Evolutionary conservation across 139 green algal genomes (phyloP).

Genomic region (Ostreobium quekettii): DNA sequence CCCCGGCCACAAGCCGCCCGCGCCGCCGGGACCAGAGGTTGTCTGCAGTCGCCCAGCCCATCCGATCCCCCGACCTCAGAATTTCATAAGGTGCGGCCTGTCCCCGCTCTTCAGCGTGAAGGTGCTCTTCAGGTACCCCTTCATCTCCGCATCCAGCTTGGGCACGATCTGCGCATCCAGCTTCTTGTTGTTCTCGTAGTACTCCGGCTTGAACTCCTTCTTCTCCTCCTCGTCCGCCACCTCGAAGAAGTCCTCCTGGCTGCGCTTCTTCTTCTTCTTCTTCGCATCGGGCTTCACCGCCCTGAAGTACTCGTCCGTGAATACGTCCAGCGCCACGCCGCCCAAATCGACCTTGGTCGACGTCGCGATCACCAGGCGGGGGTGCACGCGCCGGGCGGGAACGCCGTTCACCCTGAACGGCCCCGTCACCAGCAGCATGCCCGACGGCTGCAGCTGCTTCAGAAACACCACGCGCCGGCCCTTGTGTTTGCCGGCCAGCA

Average conservation of each 20-base stretch:
- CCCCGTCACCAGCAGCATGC: constrained; percentile 91
- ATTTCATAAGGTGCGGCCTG: constrained; percentile 96
- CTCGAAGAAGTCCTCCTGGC: constrained; percentile 78
- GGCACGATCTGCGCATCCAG: constrained; percentile 65
- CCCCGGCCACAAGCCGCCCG: no score
- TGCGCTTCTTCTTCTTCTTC: constrained; percentile 64
- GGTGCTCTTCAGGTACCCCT: constrained; percentile 79
- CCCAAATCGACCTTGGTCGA: constrained; percentile 75
- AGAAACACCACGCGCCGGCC: constrained; percentile 97
- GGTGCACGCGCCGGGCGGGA: constrained; percentile 88
- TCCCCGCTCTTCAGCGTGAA: constrained; percentile 87
- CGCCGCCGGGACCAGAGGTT: no score
- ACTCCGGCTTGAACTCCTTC: constrained; percentile 69
- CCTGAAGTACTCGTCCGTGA: constrained; percentile 92
- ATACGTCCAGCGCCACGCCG: constrained; percentile 67
- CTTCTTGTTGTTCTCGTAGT: constrained; percentile 86
- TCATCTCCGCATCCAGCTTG: constrained; percentile 63
- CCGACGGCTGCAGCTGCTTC: constrained; percentile 77
- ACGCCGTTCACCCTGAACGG: constrained; percentile 98
- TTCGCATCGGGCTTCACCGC: constrained; percentile 63
- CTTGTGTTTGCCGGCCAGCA: constrained; percentile 97
- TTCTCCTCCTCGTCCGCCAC: constrained; percentile 49
- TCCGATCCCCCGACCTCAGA: no score
- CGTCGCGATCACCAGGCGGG: constrained; percentile 96
- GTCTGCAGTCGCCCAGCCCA: no score